Evolutionary conservation across 2,329 filamentous ascomycete genomes (phyloP).

Genomic region (Cladophialophora immunda): DNA sequence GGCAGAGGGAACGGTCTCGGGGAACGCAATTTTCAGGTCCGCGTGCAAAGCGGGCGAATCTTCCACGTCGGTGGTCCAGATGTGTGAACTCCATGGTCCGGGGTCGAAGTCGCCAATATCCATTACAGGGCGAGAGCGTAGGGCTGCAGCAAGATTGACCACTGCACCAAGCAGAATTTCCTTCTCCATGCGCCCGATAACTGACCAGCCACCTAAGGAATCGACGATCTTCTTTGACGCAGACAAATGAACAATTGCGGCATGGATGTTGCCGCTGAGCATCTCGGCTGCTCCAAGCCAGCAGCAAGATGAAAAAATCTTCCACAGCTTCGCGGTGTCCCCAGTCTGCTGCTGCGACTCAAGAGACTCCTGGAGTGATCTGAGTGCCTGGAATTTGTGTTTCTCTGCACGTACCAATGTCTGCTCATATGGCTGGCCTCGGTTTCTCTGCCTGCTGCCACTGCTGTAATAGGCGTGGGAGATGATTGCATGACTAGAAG

Average conservation of each 20-base stretch:
- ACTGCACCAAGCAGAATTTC: constrained; percentile 16
- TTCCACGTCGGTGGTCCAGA: background rate
- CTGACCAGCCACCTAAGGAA: constrained; percentile 17
- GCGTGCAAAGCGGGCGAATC: background rate
- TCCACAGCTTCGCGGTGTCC: background rate
- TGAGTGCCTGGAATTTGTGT: constrained; percentile 15
- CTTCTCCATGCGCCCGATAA: constrained; percentile 9
- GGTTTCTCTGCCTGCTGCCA: constrained; percentile 7
- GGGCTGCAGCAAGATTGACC: constrained; percentile 4
- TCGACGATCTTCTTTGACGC: constrained; percentile 15
- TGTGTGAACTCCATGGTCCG: constrained; percentile 7
- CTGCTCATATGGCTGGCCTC: constrained; percentile 6
- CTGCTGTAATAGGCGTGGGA: constrained; percentile 18
- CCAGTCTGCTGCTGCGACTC: constrained; percentile 6
- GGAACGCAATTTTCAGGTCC: constrained; percentile 2
- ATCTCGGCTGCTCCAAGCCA: constrained; percentile 11
- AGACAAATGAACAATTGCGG: constrained; percentile 15
- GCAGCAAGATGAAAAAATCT: constrained; percentile 4
- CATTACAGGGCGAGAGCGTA: constrained; percentile 14
- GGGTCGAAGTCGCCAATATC: constrained; percentile 20
- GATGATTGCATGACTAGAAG: constrained; percentile 15
- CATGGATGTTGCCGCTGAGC: constrained; percentile 14
- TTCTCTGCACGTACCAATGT: constrained; percentile 8
- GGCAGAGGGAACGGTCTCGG: background rate
- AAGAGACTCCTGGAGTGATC: constrained; percentile 7